Base-by-base conservation (phyloP, 2,329 filamentous ascomycete genomes). In the Xylogone sp. region DNA sequence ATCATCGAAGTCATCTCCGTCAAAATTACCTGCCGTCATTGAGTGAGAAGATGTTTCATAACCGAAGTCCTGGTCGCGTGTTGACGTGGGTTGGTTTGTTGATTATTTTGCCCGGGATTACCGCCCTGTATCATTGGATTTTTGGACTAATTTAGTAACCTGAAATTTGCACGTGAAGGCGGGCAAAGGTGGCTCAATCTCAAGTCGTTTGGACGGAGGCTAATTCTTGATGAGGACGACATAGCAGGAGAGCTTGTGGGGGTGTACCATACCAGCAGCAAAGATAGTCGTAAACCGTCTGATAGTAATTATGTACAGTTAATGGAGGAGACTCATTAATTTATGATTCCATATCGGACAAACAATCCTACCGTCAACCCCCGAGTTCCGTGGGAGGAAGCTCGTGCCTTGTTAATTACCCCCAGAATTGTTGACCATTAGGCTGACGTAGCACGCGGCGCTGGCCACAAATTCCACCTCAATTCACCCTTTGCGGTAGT, bases 1-100 rank as follows among this genome's bases (percentile, higher is more conserved):
- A 64, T 86, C 83, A 63, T 86, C 83, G 55, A 81, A 78, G 69
- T 84, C 81, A 70, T 78, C 77, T 46, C 63, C 65, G 49, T 66
- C 62, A 45, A 56, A 55, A 53, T 55, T 47, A 34, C 66, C 68
- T 50, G 47, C 70, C 68, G 45, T 59, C 62, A 64, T 65, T 53
- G 55, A 46, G 3, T 3, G 45, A 16, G 21, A 13, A 19, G 4
- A 3, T 51, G 29, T 19, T 39, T 5, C 20, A 42, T 16, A n/a
- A 8, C 10, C 34, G 34, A 39, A n/a, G 34, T 39, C 34, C n/a
- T 16, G 34, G n/a, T 16, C 34, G 34, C 34, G 34, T 39, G 8
- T 18, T 16, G 6, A 16, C n/a, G 34, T 18, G 34, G 34, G 34
- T 5, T 13, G 34, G 13, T 39, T 6, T 4, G 46, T 48, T 48